Base-by-base conservation (phyloP, 495 filamentous ascomycete genomes). In the Penicillium tannophilum region DNA sequence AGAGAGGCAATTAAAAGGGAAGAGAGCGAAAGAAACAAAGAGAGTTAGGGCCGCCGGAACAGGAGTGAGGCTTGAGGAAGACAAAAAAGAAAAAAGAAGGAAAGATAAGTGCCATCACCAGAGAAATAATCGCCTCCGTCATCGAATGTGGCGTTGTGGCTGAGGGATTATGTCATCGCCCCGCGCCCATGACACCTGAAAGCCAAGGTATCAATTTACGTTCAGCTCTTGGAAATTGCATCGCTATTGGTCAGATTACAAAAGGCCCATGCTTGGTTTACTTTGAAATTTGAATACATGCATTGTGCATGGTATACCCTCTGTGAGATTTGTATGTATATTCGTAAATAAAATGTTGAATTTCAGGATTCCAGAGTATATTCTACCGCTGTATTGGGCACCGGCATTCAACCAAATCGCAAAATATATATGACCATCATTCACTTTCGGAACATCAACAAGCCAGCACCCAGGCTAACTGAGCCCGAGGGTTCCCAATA, bases 71-170 rank as follows among this genome's bases (percentile, higher is more conserved):
- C n/a, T 43, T 26, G 28, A 35, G 48, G 44, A 46, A 16, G 28
- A 41, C 41, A 20, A 33, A 31, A 50, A 33, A 52, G 43, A 59
- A n/a, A 45, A 44, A 43, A 46, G 56, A 59, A 35, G 58, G 55
- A 50, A 31, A 62, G 46, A 62, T 47, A 58, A 55, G 36, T 28
- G 52, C 56, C 65, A 65, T 62, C 50, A 55, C 57, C 54, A 62
- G 55, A 63, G 52, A 67, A 68, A 60, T 65, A 58, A 60, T 54
- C 39, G 39, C 39, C 60, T 63, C 62, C 67, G 67, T 70, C 67
- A 70, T 70, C 45, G 58, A 42, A 65, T 60, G 67, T 67, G 66
- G 66, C 66, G 59, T 54, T 51, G 58, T 68, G 66, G 65, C 65
- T 60, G 26, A 24, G 54, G 16, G n/a, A 19, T 63, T 63, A 67